Evolutionary conservation across 75 land plant species (phyloP).

Genomic region (Larix kaempferi): DNA sequence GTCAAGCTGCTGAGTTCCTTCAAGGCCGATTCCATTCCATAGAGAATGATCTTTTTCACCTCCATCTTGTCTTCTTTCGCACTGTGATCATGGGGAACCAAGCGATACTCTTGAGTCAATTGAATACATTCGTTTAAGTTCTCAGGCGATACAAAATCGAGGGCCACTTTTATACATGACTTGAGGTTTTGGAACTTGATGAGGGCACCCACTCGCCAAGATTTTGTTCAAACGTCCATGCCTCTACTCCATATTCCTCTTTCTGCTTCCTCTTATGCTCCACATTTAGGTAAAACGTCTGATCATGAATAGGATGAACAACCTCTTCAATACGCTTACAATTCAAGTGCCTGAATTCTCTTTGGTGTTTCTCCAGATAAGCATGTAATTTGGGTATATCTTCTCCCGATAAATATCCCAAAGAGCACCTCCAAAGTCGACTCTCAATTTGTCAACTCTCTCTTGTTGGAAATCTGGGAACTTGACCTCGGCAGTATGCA

Average conservation of each 20-base stretch:
- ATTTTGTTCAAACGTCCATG: conserved; percentile 66
- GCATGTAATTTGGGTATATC: conserved; percentile 63
- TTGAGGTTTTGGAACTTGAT: conserved; percentile 63
- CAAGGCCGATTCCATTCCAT: conserved; percentile 42
- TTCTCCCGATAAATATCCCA: conserved; percentile 84
- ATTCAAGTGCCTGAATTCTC: conserved; percentile 55
- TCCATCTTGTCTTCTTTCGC: conserved; percentile 70
- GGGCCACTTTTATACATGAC: conserved; percentile 68
- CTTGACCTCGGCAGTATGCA: conserved; percentile 45
- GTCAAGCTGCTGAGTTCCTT: conserved; percentile 9
- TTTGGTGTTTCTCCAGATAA: conserved; percentile 49
- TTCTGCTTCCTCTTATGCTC: conserved; percentile 61
- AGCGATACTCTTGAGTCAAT: conserved; percentile 50
- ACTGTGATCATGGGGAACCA: conserved; percentile 45
- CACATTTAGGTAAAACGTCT: conserved; percentile 47
- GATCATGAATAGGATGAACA: conserved; percentile 72
- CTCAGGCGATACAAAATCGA: conserved; percentile 66
- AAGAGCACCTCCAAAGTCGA: conserved; percentile 60
- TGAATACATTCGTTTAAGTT: conserved; percentile 47
- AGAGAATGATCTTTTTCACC: conserved; percentile 66
- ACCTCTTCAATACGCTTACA: conserved; percentile 50
- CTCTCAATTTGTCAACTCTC: conserved; percentile 14
- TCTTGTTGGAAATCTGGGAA: conserved; percentile 12
- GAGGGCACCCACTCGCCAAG: conserved; percentile 57
- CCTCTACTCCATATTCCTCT: conserved; percentile 67